These are phyloP conservation scores for Talaromyces pinophilus DNA, from an alignment of 2,329 filamentous ascomycete genomes.

Conservation along the genomic window DNA sequence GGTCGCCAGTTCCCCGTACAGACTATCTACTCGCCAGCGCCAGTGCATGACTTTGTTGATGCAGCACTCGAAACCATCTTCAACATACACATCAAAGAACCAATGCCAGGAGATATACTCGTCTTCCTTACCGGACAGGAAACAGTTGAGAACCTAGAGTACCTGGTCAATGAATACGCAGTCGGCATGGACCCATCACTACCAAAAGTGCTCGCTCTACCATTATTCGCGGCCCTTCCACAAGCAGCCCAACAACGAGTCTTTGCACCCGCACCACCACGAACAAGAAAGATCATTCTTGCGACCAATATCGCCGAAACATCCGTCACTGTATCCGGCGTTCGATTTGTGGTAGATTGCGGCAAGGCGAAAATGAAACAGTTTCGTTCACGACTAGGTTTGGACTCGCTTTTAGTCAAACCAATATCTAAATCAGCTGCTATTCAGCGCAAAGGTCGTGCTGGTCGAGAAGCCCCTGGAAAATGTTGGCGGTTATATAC, in stretches of 20 bases:
- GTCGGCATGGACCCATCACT: constrained; percentile 70
- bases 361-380: constrained; percentile 95
- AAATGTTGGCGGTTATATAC: constrained; percentile 91
- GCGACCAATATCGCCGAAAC: constrained; percentile 99
- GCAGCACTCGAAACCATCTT: constrained; percentile 79
- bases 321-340: constrained; percentile 90
- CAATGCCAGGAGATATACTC: constrained; percentile 89
- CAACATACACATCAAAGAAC: constrained; percentile 81
- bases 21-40: constrained; percentile 69
- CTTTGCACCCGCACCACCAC: constrained; percentile 71
- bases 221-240: constrained; percentile 86
- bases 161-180: constrained; percentile 78
- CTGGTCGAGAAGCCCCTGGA: constrained; percentile 86
- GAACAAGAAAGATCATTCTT: constrained; percentile 84
- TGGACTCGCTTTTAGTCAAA: constrained; percentile 88
- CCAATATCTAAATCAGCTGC: constrained; percentile 92
- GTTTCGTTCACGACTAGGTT: constrained; percentile 77
- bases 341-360: constrained; percentile 86
- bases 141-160: constrained; percentile 80
- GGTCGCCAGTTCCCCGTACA: constrained; percentile 87
- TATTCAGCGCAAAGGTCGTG: constrained; percentile 86
- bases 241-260: constrained; percentile 83
- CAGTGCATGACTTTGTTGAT: constrained; percentile 80
- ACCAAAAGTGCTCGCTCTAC: constrained; percentile 68
- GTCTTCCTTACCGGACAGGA: constrained; percentile 93